Base-by-base conservation (phyloP, 768 basidiomycete genomes). In the Thelephora aurantiotincta region DNA sequence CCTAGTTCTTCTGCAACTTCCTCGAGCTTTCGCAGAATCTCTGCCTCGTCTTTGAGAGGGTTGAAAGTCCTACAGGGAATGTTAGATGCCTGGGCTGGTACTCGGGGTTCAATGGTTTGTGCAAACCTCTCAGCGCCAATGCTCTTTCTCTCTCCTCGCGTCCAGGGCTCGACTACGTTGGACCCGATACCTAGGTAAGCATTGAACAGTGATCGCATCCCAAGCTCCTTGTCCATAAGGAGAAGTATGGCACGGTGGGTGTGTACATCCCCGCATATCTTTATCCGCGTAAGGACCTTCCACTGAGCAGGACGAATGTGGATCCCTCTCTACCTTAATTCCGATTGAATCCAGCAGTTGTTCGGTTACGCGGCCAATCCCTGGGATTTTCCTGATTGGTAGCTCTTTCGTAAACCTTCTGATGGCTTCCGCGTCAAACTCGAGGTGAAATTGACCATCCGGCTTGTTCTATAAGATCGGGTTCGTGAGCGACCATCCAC, bases 221-320 rank as follows among this genome's bases (percentile, higher is more conserved):
- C 88, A 55, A 94, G 83, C 51, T 89, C 80, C 54, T 88, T 87
- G 61, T 96, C 88, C 76, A 97, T 81, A 20, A 93, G 67, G 33
- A 74, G 78, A 11, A 98, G 61, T 3, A 71, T 71, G 1, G 75
- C 82, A 51, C 94, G 77, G 49, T 87, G 74, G 0, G 66, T 70
- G 60, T 75, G 86, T 42, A 97, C 84, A 60, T 99, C 94, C 3
- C 87, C 92, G 54, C 94, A 97, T 11, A 75, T 90, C 85, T 93
- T 36, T 11, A 33, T 11, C 4, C 22, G 38, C 20, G 19, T 20
- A 44, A 43, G 18, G 11, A 22, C 18, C 11, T 11, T 38, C 12
- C 22, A 14, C 23, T 43, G 20, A 34, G 38, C 38, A 44, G 22
- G 34, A 47, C 38, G 20, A 19, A 48, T 13, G 13, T 36, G 9